A percentile compares a stretch with the other conserved stretches of the same genome.
These are phyloP conservation scores for Perkinsus olseni DNA, from an alignment of 169 alveolate species.

Conservation along the genomic window DNA sequence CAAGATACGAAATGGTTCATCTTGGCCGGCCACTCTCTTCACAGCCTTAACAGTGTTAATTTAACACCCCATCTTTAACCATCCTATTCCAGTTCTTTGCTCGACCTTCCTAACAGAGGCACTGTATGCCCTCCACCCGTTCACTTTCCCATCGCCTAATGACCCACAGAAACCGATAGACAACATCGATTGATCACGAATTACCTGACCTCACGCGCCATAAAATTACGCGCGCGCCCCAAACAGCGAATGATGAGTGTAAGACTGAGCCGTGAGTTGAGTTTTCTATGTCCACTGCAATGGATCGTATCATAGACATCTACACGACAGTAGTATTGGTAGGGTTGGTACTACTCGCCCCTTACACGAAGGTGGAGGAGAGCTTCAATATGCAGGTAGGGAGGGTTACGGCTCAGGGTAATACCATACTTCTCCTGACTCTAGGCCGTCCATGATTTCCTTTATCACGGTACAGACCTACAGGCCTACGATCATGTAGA, in stretches of 20 bases:
- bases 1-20: not conserved
- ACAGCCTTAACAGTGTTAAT: too few relatives aligned
- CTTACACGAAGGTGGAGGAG: conserved; percentile 52
- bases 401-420: not conserved
- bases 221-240: not conserved
- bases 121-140: too few relatives aligned
- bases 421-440: not conserved
- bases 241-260: not conserved
- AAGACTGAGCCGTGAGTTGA: not conserved
- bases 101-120: not conserved
- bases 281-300: not conserved
- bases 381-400: conserved; percentile 26
- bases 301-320: not conserved
- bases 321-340: not conserved
- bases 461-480: conserved; percentile 18
- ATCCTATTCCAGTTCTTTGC: not conserved
- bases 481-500: conserved; percentile 38
- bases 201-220: not conserved
- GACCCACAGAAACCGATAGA: too few relatives aligned
- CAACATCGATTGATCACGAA: too few relatives aligned
- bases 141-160: too few relatives aligned
- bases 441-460: conserved; percentile 40
- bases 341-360: conserved; percentile 2
- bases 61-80: not conserved
- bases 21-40: not conserved